Percentiles rank a stretch among this genome's conserved stretches.
Evolutionary conservation across 108 stramenopile species (phyloP).

Genomic region (Cyclotella kingstonii): DNA sequence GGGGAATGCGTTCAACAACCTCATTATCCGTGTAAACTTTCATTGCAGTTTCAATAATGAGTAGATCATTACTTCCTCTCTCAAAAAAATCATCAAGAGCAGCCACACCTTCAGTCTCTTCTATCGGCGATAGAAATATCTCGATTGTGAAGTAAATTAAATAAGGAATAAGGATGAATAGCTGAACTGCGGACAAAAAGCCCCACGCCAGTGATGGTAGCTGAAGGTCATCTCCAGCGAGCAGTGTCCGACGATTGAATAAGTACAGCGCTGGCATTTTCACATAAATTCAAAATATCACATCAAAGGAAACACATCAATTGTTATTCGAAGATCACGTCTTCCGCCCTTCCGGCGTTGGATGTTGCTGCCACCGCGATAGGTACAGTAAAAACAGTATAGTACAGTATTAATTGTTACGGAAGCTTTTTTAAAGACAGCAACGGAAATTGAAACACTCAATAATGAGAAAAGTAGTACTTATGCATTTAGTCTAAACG

Average conservation of each 20-base stretch:
- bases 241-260: conserved; percentile 66
- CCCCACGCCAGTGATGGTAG: conserved; percentile 53
- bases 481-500: too few relatives aligned
- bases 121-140: conserved; percentile 13
- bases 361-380: neutral
- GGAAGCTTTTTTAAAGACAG: too few relatives aligned
- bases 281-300: neutral
- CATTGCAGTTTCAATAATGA: neutral
- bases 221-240: conserved; percentile 84
- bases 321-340: too few relatives aligned
- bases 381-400: too few relatives aligned
- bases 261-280: conserved; percentile 82
- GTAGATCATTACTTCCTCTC: neutral
- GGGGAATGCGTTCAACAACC: too few relatives aligned
- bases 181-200: conserved; percentile 15
- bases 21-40: neutral
- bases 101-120: neutral
- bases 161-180: conserved; percentile 25
- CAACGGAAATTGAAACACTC: too few relatives aligned
- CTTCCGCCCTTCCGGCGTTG: too few relatives aligned
- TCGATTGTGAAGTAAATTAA: conserved; percentile 35
- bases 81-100: neutral
- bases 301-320: too few relatives aligned
- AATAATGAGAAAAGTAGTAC: too few relatives aligned
- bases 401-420: too few relatives aligned